These are phyloP conservation scores for Neurospora sublineolata DNA, from an alignment of 495 filamentous ascomycete genomes.

Conservation along the genomic window DNA sequence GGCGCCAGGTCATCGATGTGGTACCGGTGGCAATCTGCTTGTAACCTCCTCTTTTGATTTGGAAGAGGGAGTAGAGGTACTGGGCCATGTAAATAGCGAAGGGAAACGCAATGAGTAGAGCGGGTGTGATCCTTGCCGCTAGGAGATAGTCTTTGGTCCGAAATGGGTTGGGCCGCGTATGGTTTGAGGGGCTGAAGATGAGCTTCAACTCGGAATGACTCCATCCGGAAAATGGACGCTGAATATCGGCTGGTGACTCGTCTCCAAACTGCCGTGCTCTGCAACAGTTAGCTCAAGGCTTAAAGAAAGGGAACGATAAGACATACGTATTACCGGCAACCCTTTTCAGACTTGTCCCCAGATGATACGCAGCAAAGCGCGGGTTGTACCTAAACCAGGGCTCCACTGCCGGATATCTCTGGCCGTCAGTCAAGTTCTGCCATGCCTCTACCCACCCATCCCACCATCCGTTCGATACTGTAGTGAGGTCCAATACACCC, in stretches of 20 bases:
- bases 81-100: background rate
- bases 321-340: background rate
- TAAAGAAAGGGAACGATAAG: background rate
- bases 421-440: background rate
- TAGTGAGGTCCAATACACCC: background rate
- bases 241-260: background rate
- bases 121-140: background rate
- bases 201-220: background rate
- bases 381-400: background rate
- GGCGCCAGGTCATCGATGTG: background rate
- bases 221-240: background rate
- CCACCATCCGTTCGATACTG: background rate
- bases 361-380: background rate
- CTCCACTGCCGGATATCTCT: background rate
- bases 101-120: background rate
- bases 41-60: background rate
- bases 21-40: background rate
- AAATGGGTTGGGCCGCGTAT: background rate
- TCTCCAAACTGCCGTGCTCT: background rate
- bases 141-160: background rate
- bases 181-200: background rate
- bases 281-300: background rate
- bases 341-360: background rate
- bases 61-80: background rate
- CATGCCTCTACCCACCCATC: background rate